A percentile compares a stretch with the other conserved stretches of the same genome.
Conservation (phyloP, 1,284 basidiomycete genomes). For the Ustilago sp. region DNA sequence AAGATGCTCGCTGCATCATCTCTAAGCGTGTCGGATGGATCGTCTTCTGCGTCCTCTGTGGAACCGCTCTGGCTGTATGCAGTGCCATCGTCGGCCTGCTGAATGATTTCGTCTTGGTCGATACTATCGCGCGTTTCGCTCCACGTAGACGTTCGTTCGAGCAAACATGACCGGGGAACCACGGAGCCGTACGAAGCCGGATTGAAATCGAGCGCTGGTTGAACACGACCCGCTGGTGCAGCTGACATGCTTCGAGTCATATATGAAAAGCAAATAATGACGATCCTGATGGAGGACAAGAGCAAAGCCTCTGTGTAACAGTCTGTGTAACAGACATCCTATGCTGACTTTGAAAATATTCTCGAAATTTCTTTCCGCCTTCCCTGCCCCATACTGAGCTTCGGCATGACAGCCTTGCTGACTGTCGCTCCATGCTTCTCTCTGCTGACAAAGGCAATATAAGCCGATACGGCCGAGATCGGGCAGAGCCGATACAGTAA, state of each 20-base stretch:
- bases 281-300: background rate
- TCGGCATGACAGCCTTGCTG: too few relatives aligned
- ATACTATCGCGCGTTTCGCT: slow-evolving; percentile 32
- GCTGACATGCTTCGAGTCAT: slow-evolving; percentile 28
- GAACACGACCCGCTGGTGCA: slow-evolving; percentile 41
- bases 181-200: slow-evolving; percentile 44
- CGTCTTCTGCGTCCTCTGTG: slow-evolving; percentile 14
- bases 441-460: too few relatives aligned
- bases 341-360: too few relatives aligned
- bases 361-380: too few relatives aligned
- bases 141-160: slow-evolving; percentile 24
- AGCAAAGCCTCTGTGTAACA: background rate
- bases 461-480: too few relatives aligned
- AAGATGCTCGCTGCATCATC: slow-evolving; percentile 36
- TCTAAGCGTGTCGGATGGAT: slow-evolving; percentile 7
- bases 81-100: slow-evolving; percentile 1
- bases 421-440: too few relatives aligned
- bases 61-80: slow-evolving; percentile 17
- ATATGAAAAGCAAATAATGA: background rate
- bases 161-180: slow-evolving; percentile 16
- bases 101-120: slow-evolving; percentile 20
- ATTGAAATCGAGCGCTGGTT: slow-evolving; percentile 32
- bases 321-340: too few relatives aligned
- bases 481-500: too few relatives aligned
- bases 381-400: too few relatives aligned